Percentiles rank a stretch among this genome's conserved stretches.
These are phyloP conservation scores for Thalassiosira gravida DNA, from an alignment of 352 stramenopile genomes.

Conservation along the genomic window DNA sequence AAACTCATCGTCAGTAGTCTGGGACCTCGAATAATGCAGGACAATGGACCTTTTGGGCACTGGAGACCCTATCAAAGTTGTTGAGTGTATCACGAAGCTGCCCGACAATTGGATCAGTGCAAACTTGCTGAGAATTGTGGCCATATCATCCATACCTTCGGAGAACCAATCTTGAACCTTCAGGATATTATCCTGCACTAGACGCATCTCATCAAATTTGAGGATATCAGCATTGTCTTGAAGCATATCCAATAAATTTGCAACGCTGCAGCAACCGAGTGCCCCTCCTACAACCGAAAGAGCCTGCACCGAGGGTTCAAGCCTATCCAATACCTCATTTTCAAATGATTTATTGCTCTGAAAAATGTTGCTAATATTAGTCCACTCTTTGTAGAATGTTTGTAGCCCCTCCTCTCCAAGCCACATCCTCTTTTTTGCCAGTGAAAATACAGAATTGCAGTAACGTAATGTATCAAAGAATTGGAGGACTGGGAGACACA, in stretches of 20 bases:
- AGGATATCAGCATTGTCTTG: conserved; percentile 33
- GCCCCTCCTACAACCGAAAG: conserved; percentile 34
- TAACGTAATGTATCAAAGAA: conserved; percentile 36
- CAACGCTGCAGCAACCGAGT: conserved; percentile 14
- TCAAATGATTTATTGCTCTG: conserved; percentile 50
- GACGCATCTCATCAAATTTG: conserved; percentile 29
- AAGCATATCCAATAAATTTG: conserved; percentile 32
- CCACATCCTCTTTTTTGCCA: conserved; percentile 44
- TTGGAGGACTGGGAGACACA: conserved; percentile 24
- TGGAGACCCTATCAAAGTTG: not conserved
- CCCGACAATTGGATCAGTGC: conserved; percentile 29
- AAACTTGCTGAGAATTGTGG: conserved; percentile 39
- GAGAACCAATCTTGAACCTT: conserved; percentile 55
- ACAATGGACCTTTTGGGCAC: conserved; percentile 11
- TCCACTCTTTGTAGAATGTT: conserved; percentile 46
- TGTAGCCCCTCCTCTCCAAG: conserved; percentile 44
- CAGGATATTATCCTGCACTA: conserved; percentile 41
- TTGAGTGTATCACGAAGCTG: conserved; percentile 18
- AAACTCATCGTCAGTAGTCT: conserved; percentile 6
- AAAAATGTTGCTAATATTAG: conserved; percentile 48
- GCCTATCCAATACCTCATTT: conserved; percentile 32
- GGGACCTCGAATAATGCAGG: conserved; percentile 31
- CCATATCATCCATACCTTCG: conserved; percentile 56
- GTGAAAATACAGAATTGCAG: conserved; percentile 27
- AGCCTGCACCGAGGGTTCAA: conserved; percentile 32